These are phyloP conservation scores for Fusarium succisae DNA, from an alignment of 2,329 filamentous ascomycete species.

Conservation along the genomic window DNA sequence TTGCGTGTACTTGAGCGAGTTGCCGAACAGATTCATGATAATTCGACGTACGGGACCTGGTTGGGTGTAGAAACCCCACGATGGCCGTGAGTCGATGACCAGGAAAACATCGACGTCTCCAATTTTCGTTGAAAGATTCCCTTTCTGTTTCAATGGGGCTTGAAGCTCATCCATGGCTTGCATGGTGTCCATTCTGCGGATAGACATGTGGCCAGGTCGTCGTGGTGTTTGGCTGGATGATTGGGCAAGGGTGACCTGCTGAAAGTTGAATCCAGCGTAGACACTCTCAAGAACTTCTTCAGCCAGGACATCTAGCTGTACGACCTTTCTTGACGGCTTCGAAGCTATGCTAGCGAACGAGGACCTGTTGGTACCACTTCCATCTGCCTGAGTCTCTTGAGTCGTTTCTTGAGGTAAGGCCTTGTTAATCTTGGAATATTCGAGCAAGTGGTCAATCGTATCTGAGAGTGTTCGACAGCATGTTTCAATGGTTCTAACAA, in stretches of 20 bases:
- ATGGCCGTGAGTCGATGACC: constrained; percentile 52
- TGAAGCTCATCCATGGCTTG: constrained; percentile 52
- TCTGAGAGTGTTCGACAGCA: constrained; percentile 63
- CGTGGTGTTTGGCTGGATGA: constrained; percentile 7
- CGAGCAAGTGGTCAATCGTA: constrained; percentile 63
- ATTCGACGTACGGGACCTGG: constrained; percentile 62
- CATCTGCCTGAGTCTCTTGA: not conserved
- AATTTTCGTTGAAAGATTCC: constrained; percentile 8
- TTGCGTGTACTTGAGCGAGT: constrained; percentile 69
- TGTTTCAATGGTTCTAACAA: constrained; percentile 59
- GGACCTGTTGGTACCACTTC: not conserved
- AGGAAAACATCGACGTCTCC: constrained; percentile 45
- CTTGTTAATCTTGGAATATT: constrained; percentile 65
- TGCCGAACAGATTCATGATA: constrained; percentile 71
- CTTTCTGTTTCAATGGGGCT: not conserved
- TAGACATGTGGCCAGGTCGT: constrained; percentile 21
- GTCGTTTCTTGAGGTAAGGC: constrained; percentile 26
- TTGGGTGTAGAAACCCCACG: constrained; percentile 64
- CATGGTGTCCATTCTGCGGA: constrained; percentile 46
- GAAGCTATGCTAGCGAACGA: constrained; percentile 1
- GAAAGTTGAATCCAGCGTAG: constrained; percentile 56
- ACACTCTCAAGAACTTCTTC: constrained; percentile 61
- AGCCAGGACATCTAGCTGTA: constrained; percentile 52
- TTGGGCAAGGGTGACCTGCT: constrained; percentile 38
- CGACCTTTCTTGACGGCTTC: constrained; percentile 33